Evolutionary conservation across 129 eudicot genomes (phyloP), one percentile per base, ranked within the genome.

Genomic region (Escallonia herrerae): DNA sequence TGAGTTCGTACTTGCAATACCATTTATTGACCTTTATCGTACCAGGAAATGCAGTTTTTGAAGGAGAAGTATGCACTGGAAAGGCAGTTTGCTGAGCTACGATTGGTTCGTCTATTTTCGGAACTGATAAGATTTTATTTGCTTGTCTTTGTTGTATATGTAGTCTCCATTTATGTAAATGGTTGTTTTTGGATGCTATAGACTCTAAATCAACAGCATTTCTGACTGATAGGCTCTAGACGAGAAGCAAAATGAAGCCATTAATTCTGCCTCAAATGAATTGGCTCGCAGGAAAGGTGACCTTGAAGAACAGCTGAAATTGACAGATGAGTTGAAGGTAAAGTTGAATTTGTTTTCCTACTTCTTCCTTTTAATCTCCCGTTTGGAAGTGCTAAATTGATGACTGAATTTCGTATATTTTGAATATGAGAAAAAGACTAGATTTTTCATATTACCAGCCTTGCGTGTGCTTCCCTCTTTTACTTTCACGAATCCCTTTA

Each of bases 191-290:
- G 60, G 44, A 54, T 66, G 59, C 13, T 49, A 9, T 43, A 15
- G 37, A 12, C 22, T 64, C 56, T 14, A 57, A 40, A 8, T n/a
- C 52, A 53, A 12, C 9, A 4, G 33, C n/a, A 48, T 2, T 72
- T 62, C 58, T 61, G 50, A 9, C 41, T 69, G 44, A 68, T 78
- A 91, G 98, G 96, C 91, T 55, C 72, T 88, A 63, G 95, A 88
- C 71, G 98, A 93, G 73, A 88, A 88, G 74, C 95, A 93, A 74
- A 85, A 52, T 82, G 98, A 93, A 74, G 82, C 85, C 38, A 80
- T 93, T 13, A 74, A 73, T 70, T 77, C 96, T 68, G 96, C 95
- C 47, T 85, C 91, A 47, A 86, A 86, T 67, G 96, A 93, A 72
- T 47, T 93, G 80, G 84, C 87, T 62, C 83, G 61, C 56, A 85